Conservation (phyloP, 208 protist species). For the Zelonia costaricensis region DNA sequence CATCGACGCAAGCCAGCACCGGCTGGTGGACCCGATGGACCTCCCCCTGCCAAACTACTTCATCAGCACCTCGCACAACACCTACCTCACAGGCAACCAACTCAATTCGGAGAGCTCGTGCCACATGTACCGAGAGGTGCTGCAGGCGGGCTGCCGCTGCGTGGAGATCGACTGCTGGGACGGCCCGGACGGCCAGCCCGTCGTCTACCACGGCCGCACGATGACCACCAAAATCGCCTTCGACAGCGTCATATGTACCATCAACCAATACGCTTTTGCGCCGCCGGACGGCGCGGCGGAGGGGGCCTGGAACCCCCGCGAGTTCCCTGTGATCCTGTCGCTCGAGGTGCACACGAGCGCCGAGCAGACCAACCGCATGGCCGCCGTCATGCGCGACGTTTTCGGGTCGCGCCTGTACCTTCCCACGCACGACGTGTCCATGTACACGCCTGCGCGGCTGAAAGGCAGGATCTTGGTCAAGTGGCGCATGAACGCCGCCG, state of each 20-base stretch:
- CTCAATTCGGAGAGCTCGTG: conserved; percentile 56
- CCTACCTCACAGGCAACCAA: conserved; percentile 95
- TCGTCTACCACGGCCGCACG: conserved; percentile 88
- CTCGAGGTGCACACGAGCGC: conserved; percentile 81
- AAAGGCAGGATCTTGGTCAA: conserved; percentile 72
- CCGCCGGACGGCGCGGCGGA: not conserved
- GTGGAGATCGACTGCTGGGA: conserved; percentile 90
- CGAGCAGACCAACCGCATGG: conserved; percentile 67
- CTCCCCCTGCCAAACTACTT: conserved; percentile 85
- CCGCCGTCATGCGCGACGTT: conserved; percentile 20
- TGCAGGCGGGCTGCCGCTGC: conserved; percentile 76
- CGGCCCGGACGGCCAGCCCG: conserved; percentile 60
- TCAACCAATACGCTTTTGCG: conserved; percentile 72
- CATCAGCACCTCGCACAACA: conserved; percentile 95
- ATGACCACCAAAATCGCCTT: conserved; percentile 77
- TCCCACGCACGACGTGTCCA: conserved; percentile 12
- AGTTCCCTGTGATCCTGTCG: conserved; percentile 84
- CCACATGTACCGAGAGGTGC: conserved; percentile 59
- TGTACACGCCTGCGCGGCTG: conserved; percentile 50
- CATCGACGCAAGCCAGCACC: conserved; percentile 10
- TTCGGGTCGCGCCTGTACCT: conserved; percentile 20
- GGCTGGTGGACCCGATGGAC: conserved; percentile 71
- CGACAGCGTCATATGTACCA: conserved; percentile 48
- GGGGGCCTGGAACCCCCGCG: conserved; percentile 29
- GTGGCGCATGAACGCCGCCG: conserved; percentile 46